phyloP scores from a whole-genome alignment of 345 rosid species.

The Hibiscus trionum region DNA sequence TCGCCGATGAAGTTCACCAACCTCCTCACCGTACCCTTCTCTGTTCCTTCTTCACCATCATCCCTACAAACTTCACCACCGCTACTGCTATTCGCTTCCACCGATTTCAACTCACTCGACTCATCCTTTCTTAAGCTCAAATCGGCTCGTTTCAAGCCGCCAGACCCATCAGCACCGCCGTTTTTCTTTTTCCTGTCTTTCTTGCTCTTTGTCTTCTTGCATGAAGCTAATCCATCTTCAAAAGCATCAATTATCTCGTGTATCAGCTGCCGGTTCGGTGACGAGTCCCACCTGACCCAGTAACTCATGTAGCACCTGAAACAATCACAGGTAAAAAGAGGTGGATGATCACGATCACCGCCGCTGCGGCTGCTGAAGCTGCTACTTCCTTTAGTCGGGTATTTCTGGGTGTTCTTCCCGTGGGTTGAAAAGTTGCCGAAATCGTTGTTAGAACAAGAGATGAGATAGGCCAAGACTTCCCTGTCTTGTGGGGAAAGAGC shows the following conservation, averaged over 20 bases:
- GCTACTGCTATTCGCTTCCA: slow-evolving; percentile 11
- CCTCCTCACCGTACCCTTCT: slow-evolving; percentile 38
- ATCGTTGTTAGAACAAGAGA: slow-evolving; percentile 37
- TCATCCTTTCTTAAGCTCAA: slow-evolving; percentile 11
- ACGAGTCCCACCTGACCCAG: slow-evolving; percentile 81
- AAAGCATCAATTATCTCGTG: slow-evolving; percentile 73
- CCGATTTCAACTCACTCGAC: slow-evolving; percentile 17
- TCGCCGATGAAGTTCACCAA: slow-evolving; percentile 63
- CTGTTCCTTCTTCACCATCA: slow-evolving; percentile 25
- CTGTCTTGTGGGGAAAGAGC: slow-evolving; percentile 58
- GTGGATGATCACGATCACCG: slow-evolving; percentile 30
- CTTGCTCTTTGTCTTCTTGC: slow-evolving; percentile 20
- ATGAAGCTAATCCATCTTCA: slow-evolving; percentile 40
- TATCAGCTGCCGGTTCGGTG: slow-evolving; percentile 70
- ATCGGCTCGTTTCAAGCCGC: slow-evolving; percentile 23
- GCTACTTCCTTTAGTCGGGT: neutral
- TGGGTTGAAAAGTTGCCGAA: slow-evolving; percentile 1
- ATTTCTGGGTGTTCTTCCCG: slow-evolving; percentile 6
- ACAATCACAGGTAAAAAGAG: slow-evolving; percentile 60
- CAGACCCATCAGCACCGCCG: slow-evolving; percentile 12
- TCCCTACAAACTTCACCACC: slow-evolving; percentile 2
- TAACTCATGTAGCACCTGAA: slow-evolving; percentile 71
- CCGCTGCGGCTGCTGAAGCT: neutral
- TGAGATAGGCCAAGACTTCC: slow-evolving; percentile 56
- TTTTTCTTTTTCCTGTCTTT: slow-evolving; percentile 42